These are phyloP conservation scores for Neurospora sp. DNA, from an alignment of 495 filamentous ascomycete species.

Conservation along the genomic window DNA sequence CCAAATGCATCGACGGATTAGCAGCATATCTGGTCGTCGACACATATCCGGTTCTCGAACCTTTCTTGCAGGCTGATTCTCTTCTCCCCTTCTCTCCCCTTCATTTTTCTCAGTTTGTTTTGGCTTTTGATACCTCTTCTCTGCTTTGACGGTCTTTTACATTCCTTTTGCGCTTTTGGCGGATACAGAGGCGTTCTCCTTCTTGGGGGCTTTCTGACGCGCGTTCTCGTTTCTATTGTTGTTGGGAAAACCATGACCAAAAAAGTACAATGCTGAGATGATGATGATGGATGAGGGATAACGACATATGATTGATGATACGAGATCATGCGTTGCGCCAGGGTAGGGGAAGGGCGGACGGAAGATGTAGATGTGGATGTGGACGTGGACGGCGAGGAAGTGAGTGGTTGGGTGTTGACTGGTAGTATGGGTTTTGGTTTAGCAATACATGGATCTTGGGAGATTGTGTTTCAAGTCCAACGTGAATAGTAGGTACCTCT, in stretches of 20 bases:
- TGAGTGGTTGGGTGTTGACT: neutral
- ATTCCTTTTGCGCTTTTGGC: neutral
- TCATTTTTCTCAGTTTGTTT: neutral
- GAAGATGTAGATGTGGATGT: neutral
- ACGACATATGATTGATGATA: neutral
- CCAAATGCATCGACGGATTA: neutral
- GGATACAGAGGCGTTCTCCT: neutral
- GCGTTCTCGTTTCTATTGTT: neutral
- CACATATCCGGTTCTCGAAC: neutral
- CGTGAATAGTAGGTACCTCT: neutral
- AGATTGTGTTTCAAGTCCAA: neutral
- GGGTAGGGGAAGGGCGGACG: neutral
- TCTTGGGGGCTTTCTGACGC: neutral
- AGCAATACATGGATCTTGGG: neutral
- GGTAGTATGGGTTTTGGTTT: neutral
- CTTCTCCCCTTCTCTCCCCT: neutral
- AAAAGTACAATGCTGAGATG: neutral
- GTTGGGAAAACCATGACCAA: neutral
- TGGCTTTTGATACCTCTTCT: constrained; percentile 23
- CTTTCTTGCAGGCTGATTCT: neutral
- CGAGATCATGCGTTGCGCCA: neutral
- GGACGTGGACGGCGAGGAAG: neutral
- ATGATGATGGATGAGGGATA: constrained; percentile 5
- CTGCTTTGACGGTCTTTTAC: neutral
- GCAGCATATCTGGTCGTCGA: neutral